Evolutionary conservation across 2,329 filamentous ascomycete genomes (phyloP).

Genomic region (Fusarium duplospermum): DNA sequence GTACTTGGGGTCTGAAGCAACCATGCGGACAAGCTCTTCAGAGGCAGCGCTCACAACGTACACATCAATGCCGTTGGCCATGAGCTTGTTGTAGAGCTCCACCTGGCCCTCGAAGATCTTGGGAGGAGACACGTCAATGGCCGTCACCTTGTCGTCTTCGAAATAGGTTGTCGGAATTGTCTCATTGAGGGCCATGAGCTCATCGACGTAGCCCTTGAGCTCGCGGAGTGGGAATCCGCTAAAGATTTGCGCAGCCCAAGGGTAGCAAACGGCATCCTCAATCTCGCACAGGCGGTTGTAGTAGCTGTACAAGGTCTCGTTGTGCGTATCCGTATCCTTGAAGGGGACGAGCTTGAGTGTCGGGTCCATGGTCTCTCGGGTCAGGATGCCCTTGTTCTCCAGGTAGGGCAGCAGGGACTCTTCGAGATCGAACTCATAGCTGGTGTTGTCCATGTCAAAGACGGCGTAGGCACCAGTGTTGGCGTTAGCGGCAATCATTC

Average conservation of each 20-base stretch:
- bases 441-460: slow-evolving; percentile 61
- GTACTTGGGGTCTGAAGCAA: slow-evolving; percentile 57
- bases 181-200: slow-evolving; percentile 57
- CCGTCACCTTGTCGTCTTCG: slow-evolving; percentile 46
- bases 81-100: slow-evolving; percentile 57
- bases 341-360: slow-evolving; percentile 56
- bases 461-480: slow-evolving; percentile 53
- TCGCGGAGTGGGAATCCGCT: slow-evolving; percentile 56
- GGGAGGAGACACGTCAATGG: slow-evolving; percentile 49
- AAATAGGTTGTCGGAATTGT: slow-evolving; percentile 53
- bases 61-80: slow-evolving; percentile 56
- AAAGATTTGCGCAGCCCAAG: slow-evolving; percentile 56
- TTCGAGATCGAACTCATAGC: slow-evolving; percentile 56
- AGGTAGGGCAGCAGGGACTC: slow-evolving; percentile 58
- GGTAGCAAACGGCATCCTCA: slow-evolving; percentile 56
- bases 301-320: slow-evolving; percentile 58
- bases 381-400: slow-evolving; percentile 55
- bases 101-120: slow-evolving; percentile 54
- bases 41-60: slow-evolving; percentile 56
- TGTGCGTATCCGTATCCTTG: slow-evolving; percentile 52
- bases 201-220: slow-evolving; percentile 59
- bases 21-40: slow-evolving; percentile 60
- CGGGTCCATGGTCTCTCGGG: slow-evolving; percentile 55
- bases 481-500: slow-evolving; percentile 54
- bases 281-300: slow-evolving; percentile 57